Evolutionary conservation across 495 filamentous ascomycete genomes (phyloP).

Genomic region (Aspergillus avenaceus): DNA sequence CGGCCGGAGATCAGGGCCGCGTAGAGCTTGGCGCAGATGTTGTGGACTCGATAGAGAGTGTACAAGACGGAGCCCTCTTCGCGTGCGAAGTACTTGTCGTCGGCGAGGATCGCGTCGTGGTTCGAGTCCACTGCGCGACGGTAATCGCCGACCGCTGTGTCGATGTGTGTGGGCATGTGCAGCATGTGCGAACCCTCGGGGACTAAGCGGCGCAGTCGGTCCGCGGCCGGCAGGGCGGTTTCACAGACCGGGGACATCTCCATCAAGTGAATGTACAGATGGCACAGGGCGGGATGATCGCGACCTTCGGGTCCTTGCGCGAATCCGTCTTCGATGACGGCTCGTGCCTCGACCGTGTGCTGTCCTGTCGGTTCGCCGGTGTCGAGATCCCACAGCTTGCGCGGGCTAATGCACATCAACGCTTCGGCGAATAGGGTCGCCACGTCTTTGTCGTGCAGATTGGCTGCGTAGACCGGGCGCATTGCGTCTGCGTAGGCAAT

Average conservation of each 20-base stretch:
- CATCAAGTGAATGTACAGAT: conserved; percentile 66
- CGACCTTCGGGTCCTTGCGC: conserved; percentile 25
- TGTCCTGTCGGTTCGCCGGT: conserved; percentile 52
- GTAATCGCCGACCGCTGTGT: conserved; percentile 62
- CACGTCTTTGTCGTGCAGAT: conserved; percentile 51
- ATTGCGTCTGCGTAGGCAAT: conserved; percentile 54
- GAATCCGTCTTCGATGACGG: conserved; percentile 51
- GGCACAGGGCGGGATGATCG: conserved; percentile 54
- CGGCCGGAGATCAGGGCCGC: conserved; percentile 63
- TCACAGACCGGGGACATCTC: conserved; percentile 63
- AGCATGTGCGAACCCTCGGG: conserved; percentile 61
- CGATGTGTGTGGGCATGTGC: conserved; percentile 67
- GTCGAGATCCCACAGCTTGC: conserved; percentile 54
- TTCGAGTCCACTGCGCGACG: conserved; percentile 54
- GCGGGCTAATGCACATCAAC: conserved; percentile 63
- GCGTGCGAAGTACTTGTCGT: conserved; percentile 50
- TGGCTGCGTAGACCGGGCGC: conserved; percentile 44
- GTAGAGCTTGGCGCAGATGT: conserved; percentile 62
- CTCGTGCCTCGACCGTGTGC: conserved; percentile 50
- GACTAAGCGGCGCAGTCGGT: conserved; percentile 53
- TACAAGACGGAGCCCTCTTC: conserved; percentile 56
- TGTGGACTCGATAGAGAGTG: conserved; percentile 59
- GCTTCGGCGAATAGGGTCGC: conserved; percentile 57
- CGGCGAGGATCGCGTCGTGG: conserved; percentile 47
- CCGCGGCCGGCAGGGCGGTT: conserved; percentile 47